phyloP scores from a whole-genome alignment of 768 basidiomycete genomes.

The Leccinum arenicola region DNA sequence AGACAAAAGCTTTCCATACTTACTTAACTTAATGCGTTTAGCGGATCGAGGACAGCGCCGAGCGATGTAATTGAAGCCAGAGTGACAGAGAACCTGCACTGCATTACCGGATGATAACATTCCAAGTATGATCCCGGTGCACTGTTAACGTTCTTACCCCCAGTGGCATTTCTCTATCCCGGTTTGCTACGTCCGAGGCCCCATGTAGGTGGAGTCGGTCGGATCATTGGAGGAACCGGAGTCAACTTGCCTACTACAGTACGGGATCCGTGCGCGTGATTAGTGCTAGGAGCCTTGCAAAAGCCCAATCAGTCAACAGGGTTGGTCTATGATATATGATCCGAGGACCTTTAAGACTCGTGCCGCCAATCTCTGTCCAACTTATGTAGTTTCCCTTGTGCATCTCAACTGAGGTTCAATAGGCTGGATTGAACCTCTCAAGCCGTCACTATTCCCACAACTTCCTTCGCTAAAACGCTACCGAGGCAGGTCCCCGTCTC shows the following conservation, averaged over 20 bases:
- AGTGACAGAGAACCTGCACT: background rate
- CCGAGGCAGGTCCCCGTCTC: background rate
- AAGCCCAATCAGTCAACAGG: background rate
- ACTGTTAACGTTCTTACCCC: background rate
- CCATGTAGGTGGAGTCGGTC: background rate
- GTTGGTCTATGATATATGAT: background rate
- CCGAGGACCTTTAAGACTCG: background rate
- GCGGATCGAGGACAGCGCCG: no score
- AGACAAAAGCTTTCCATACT: no score
- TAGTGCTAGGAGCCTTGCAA: background rate
- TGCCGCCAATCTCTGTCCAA: background rate
- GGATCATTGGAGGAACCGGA: background rate
- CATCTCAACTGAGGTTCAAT: background rate
- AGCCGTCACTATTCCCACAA: background rate
- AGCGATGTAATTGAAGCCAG: no score
- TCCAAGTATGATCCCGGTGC: no score
- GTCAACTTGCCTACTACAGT: background rate
- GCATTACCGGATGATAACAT: background rate
- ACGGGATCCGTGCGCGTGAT: background rate
- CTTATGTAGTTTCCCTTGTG: background rate
- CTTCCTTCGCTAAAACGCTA: background rate
- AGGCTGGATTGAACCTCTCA: no score
- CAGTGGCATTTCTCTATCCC: background rate
- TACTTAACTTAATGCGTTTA: no score
- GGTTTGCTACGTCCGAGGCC: background rate